A percentile compares a stretch with the other conserved stretches of the same genome.
Evolutionary conservation across 164 flowering plant species (phyloP).

Genomic region (Chimonanthus salicifolius): DNA sequence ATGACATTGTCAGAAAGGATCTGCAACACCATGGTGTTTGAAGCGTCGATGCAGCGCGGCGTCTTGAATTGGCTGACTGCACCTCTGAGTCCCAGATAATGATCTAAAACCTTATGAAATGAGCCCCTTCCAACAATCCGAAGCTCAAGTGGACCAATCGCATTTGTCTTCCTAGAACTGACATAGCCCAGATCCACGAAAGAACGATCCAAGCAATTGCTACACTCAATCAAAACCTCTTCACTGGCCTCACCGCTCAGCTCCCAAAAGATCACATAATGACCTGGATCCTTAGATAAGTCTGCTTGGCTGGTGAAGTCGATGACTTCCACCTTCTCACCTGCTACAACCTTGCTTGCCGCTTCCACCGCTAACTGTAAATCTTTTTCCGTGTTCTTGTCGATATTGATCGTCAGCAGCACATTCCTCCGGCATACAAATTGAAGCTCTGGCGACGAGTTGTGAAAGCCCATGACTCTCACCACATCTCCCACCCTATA

Average conservation of each 20-base stretch:
- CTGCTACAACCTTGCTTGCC: constrained; percentile 43
- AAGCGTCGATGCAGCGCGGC: constrained; percentile 55
- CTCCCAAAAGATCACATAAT: constrained; percentile 86
- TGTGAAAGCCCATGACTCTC: constrained; percentile 70
- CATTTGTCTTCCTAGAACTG: constrained; percentile 51
- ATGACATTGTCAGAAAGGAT: background rate
- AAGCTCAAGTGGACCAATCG: constrained; percentile 77
- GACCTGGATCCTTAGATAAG: constrained; percentile 60
- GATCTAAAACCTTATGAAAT: constrained; percentile 61
- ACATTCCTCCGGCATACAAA: constrained; percentile 71
- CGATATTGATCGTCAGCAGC: constrained; percentile 70
- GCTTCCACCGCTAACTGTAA: constrained; percentile 68
- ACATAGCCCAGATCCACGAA: constrained; percentile 77
- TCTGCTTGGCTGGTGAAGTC: constrained; percentile 80
- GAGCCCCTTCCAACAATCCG: constrained; percentile 59
- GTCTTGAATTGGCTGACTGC: constrained; percentile 83
- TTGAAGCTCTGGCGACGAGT: constrained; percentile 73
- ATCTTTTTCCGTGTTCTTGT: constrained; percentile 96
- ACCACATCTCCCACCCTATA: constrained; percentile 85
- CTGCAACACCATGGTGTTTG: background rate
- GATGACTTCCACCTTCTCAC: constrained; percentile 54
- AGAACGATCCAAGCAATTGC: constrained; percentile 64
- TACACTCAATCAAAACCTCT: constrained; percentile 49
- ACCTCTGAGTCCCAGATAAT: constrained; percentile 49
- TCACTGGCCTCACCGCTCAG: constrained; percentile 48